These are phyloP conservation scores for Pichia sp. DNA, from an alignment of 1,139 yeast genomes.

Conservation along the genomic window DNA sequence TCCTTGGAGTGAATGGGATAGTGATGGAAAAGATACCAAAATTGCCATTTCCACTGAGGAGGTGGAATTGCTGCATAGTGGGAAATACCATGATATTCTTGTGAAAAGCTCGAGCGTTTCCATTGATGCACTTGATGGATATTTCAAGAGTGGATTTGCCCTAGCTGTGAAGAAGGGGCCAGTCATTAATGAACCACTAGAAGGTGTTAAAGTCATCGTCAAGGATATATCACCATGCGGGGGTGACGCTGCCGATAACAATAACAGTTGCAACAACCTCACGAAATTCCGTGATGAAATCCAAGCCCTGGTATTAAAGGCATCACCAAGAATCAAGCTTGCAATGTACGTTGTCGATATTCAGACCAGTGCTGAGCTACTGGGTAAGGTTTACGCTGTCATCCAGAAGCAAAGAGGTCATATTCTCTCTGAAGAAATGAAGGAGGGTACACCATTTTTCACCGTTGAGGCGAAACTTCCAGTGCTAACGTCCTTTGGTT, in stretches of 20 bases:
- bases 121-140: slow-evolving; percentile 36
- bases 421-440: slow-evolving; percentile 87
- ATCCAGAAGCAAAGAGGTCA: slow-evolving; percentile 84
- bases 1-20: too few species aligned
- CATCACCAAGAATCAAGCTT: slow-evolving; percentile 84
- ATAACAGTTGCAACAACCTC: slow-evolving; percentile 56
- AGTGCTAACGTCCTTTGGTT: slow-evolving; percentile 94
- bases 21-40: not conserved
- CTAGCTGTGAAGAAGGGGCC: slow-evolving; percentile 84
- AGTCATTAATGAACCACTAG: slow-evolving; percentile 77
- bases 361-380: slow-evolving; percentile 89
- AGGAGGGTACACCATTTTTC: slow-evolving; percentile 96
- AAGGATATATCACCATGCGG: slow-evolving; percentile 39
- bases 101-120: slow-evolving; percentile 51
- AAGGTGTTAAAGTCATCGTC: slow-evolving; percentile 62
- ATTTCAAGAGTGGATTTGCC: slow-evolving; percentile 67
- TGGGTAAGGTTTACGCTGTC: slow-evolving; percentile 93
- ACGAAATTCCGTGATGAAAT: slow-evolving; percentile 69
- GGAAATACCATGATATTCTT: slow-evolving; percentile 63
- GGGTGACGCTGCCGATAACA: slow-evolving; percentile 30
- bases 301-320: slow-evolving; percentile 59
- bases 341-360: slow-evolving; percentile 95
- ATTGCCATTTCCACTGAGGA: not conserved
- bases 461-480: slow-evolving; percentile 82
- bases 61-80: slow-evolving; percentile 21